A percentile compares a stretch with the other conserved stretches of the same genome.
Evolutionary conservation across 2,329 filamentous ascomycete species (phyloP).

Genomic region (Exophiala sp.): DNA sequence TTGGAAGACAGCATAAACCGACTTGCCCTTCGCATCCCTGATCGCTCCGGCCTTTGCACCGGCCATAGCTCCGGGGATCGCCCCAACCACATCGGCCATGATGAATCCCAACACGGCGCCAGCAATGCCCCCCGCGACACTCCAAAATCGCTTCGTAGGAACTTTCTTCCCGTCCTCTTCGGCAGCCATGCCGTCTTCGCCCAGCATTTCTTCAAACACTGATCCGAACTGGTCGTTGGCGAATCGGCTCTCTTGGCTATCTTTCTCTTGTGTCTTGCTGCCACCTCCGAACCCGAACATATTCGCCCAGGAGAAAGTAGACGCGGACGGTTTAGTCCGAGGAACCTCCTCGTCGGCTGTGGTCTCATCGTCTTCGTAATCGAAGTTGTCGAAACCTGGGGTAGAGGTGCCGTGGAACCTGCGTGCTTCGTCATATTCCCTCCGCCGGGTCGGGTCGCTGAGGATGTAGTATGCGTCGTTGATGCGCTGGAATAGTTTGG

Average conservation of each 20-base stretch:
- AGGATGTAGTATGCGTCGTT: constrained; percentile 93
- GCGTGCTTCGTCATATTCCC: constrained; percentile 76
- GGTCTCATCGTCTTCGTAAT: constrained; percentile 49
- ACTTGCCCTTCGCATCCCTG: constrained; percentile 86
- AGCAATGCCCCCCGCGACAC: constrained; percentile 73
- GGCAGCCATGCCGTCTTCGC: constrained; percentile 77
- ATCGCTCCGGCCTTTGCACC: constrained; percentile 89
- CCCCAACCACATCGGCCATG: constrained; percentile 81
- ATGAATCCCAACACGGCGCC: constrained; percentile 93
- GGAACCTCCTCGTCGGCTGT: constrained; percentile 30
- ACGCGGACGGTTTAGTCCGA: constrained; percentile 32
- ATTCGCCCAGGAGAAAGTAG: constrained; percentile 70
- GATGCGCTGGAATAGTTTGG: constrained; percentile 82
- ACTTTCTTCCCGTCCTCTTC: constrained; percentile 47
- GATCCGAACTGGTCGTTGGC: constrained; percentile 80
- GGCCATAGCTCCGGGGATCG: constrained; percentile 83
- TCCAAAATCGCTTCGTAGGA: constrained; percentile 75
- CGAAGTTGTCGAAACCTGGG: constrained; percentile 41
- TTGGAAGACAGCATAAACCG: constrained; percentile 84
- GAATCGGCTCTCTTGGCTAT: constrained; percentile 47
- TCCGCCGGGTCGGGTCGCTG: constrained; percentile 67
- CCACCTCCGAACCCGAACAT: constrained; percentile 51
- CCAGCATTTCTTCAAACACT: constrained; percentile 84
- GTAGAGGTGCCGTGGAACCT: constrained; percentile 44
- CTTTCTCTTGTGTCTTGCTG: constrained; percentile 15